Conservation (phyloP, 2,329 filamentous ascomycete genomes). For the Davidsoniella eucalypti region DNA sequence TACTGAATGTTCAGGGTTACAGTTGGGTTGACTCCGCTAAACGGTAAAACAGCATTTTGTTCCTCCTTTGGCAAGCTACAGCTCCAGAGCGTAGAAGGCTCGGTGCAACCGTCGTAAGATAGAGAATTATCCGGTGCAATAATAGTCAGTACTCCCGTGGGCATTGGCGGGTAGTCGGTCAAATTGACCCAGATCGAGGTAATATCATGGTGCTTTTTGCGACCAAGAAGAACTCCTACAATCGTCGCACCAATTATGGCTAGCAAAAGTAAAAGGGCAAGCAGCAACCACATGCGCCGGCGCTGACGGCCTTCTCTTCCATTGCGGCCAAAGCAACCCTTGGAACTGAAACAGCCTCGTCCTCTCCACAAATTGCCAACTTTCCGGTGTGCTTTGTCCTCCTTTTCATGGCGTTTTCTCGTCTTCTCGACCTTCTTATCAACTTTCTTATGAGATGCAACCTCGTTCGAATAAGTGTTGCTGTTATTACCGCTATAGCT, state of each 20-base stretch:
- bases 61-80: conserved; percentile 69
- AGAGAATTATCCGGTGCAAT: conserved; percentile 52
- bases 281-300: conserved; percentile 41
- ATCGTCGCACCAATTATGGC: conserved; percentile 38
- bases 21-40: conserved; percentile 52
- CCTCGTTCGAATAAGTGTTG: conserved; percentile 22
- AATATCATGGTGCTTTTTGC: neutral
- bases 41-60: conserved; percentile 46
- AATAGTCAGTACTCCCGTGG: conserved; percentile 66
- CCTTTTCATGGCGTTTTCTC: conserved; percentile 44
- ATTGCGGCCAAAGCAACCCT: conserved; percentile 47
- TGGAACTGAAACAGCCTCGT: conserved; percentile 34
- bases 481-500: too few species aligned
- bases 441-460: too few species aligned
- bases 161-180: conserved; percentile 73
- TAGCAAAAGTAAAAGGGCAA: conserved; percentile 37
- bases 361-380: conserved; percentile 42
- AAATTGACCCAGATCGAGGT: conserved; percentile 61
- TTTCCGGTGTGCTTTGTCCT: conserved; percentile 32
- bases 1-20: conserved; percentile 67
- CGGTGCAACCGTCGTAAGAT: conserved; percentile 52
- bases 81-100: conserved; percentile 64
- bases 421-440: conserved; percentile 13
- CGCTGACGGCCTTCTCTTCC: conserved; percentile 41
- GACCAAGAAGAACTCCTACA: conserved; percentile 30